A percentile compares a stretch with the other conserved stretches of the same genome.
phyloP scores from a whole-genome alignment of 495 filamentous ascomycete species.

The Penicillium malachiteum region DNA sequence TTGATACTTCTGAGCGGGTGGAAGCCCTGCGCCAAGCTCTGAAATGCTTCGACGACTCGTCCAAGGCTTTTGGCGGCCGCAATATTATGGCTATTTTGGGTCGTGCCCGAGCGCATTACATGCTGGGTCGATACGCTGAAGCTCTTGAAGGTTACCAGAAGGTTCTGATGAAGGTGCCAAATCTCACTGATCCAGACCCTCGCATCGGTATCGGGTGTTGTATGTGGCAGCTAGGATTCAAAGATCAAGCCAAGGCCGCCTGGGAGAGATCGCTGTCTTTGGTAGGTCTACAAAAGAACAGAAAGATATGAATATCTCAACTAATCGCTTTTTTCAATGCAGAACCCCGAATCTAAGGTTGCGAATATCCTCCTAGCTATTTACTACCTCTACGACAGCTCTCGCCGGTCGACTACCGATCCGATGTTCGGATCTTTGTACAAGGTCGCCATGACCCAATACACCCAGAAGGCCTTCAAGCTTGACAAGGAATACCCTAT shows the following conservation, averaged over 20 bases:
- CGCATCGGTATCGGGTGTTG: conserved; percentile 93
- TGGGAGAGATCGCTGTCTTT: conserved; percentile 88
- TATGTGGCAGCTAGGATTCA: conserved; percentile 90
- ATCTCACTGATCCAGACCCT: conserved; percentile 91
- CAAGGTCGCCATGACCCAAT: conserved; percentile 90
- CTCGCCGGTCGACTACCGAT: conserved; percentile 71
- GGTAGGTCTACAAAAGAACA: conserved; percentile 29
- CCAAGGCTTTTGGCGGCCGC: conserved; percentile 73
- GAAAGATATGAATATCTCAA: background rate
- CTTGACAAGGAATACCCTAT: conserved; percentile 90
- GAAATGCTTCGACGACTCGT: conserved; percentile 91
- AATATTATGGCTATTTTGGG: conserved; percentile 91
- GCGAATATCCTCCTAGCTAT: conserved; percentile 87
- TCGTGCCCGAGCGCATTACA: conserved; percentile 78
- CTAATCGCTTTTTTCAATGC: background rate
- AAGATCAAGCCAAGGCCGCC: conserved; percentile 83
- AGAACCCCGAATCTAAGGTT: conserved; percentile 84
- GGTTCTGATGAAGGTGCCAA: conserved; percentile 77
- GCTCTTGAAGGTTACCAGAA: conserved; percentile 83
- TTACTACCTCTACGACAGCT: conserved; percentile 81
- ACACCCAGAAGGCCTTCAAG: conserved; percentile 92
- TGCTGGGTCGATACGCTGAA: conserved; percentile 77
- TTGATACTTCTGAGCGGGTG: conserved; percentile 70
- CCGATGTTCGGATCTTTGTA: conserved; percentile 78
- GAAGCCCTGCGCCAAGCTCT: conserved; percentile 78